phyloP scores from a whole-genome alignment of 2,329 filamentous ascomycete genomes.

The Fusarium bactridioides region DNA sequence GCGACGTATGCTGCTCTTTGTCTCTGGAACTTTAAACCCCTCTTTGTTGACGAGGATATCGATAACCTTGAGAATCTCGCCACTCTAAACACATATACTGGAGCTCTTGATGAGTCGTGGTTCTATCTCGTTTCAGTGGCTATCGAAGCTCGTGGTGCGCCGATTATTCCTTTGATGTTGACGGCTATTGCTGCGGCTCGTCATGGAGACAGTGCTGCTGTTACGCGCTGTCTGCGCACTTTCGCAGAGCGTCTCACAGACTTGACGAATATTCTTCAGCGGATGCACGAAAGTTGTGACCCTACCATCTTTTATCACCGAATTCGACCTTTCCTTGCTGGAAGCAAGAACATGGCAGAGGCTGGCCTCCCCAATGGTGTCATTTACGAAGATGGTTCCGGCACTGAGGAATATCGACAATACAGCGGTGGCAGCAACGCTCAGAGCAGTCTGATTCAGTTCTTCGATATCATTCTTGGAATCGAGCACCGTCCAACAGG shows the following conservation, averaged over 20 bases:
- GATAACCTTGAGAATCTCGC: constrained; percentile 88
- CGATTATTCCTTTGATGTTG: constrained; percentile 88
- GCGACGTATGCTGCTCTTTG: constrained; percentile 93
- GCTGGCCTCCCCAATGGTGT: constrained; percentile 89
- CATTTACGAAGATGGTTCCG: constrained; percentile 82
- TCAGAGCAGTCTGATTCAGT: constrained; percentile 95
- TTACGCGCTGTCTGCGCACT: constrained; percentile 77
- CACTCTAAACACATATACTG: constrained; percentile 89
- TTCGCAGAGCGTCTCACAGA: constrained; percentile 92
- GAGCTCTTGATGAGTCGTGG: constrained; percentile 96
- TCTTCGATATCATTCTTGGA: constrained; percentile 92
- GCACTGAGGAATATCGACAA: constrained; percentile 75
- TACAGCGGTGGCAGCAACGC: constrained; percentile 96
- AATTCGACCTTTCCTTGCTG: constrained; percentile 94
- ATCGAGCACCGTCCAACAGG: constrained; percentile 92
- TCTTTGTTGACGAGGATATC: constrained; percentile 83
- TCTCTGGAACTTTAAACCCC: constrained; percentile 95
- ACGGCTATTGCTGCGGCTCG: constrained; percentile 84
- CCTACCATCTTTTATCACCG: constrained; percentile 94
- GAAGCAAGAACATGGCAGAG: constrained; percentile 97
- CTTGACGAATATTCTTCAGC: constrained; percentile 77
- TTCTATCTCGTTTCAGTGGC: constrained; percentile 96
- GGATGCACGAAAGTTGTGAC: constrained; percentile 96
- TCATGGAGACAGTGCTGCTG: constrained; percentile 71
- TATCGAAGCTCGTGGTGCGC: constrained; percentile 90